Base-by-base conservation (phyloP, 2,329 filamentous ascomycete genomes). In the Leptographium lundbergii region DNA sequence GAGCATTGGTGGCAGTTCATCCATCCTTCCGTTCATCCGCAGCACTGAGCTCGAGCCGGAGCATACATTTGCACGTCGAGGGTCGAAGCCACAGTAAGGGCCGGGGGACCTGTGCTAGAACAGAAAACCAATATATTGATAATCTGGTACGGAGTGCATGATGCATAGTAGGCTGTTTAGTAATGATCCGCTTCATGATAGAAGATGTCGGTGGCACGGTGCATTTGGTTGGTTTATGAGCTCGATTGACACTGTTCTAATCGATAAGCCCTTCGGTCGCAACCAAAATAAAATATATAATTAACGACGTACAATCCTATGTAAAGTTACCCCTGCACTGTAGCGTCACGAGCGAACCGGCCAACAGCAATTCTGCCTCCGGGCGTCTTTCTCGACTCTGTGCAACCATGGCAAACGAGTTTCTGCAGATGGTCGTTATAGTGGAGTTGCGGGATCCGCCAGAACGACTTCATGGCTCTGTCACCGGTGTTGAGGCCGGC, bases 351-450 rank as follows among this genome's bases (percentile, higher is more conserved):
- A 55, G 53, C 34, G 13, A 42, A 22, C 51, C 51, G 51, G 11
- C 13, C 25, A 48, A 9, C 54, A 17, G 7, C 42, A 24, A 14
- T 45, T 47, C 25, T 42, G 10, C 25, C 32, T 42, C 32, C n/a
- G 32, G 53, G 32, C 11, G 10, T 24, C 5, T n/a, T 25, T n/a
- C 22, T n/a, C 24, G 19, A 55, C 4, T 29, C 25, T 36, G n/a
- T 24, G 9, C 51, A 34, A 54, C 61, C 65, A 88, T 88, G 85
- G 83, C 85, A 55, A 77, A 78, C 61, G 78, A 84, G 67, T 90
- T 92, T 69, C 83, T 89, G 70, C 84, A 86, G 61, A 89, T 94
- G 73, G 75, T 84, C 61, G 85, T 94, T 67, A 86, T 85, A 42
- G 78, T 65, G 39, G 57, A 63, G 36, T 58, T 94, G 63, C 81